Evolutionary conservation across 176 grass and related monocot genomes (phyloP), one percentile per base, ranked within the genome.

Genomic region (Carex pumila): DNA sequence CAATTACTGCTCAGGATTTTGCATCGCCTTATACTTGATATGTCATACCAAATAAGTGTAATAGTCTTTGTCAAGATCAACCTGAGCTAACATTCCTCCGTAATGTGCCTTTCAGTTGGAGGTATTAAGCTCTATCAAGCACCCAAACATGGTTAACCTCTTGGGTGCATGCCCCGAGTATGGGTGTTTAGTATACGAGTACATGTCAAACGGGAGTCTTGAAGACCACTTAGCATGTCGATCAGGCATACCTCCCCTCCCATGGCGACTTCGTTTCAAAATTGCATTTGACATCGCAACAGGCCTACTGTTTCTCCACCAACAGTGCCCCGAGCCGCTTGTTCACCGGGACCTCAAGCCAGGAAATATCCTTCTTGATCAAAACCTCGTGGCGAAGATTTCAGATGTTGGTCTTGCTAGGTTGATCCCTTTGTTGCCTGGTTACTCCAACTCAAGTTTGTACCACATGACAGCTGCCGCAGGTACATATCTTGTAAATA

Each of bases 311-410:
- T 92, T 94, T 52, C 87, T 97, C 50, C 94, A 97, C 83, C 89
- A 97, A 70, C 90, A 84, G 67, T 87, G 85, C 32, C 92, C 94
- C 3, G 94, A 97, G 71, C 90, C 94, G 6, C 88, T 97, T 60
- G 94, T 97, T 67, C 94, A 97, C 65, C 79, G 94, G 8, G 94
- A 94, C 77, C 90, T 97, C 61, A 97, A 97, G 85, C 94, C 94
- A 1, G 94, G 69, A 66, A 97, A 97, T 65, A 97, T 97, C 73
- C 90, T 97, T 10, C 87, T 97, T 5, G 92, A 88, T 50, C 49
- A 74, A 54, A 73, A 83, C 73, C 90, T 92, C 7, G 65, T 85
- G 19, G 65, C 83, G 34, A 97, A 97, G 83, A 97, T 97, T 54
- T 71, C 85, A 17, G 94, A 97, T 84, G 92, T 97, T 4, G 94